A percentile compares a stretch with the other conserved stretches of the same genome.
Evolutionary conservation across 805 yeast species (phyloP).

Genomic region (Metschnikowia rubicola): DNA sequence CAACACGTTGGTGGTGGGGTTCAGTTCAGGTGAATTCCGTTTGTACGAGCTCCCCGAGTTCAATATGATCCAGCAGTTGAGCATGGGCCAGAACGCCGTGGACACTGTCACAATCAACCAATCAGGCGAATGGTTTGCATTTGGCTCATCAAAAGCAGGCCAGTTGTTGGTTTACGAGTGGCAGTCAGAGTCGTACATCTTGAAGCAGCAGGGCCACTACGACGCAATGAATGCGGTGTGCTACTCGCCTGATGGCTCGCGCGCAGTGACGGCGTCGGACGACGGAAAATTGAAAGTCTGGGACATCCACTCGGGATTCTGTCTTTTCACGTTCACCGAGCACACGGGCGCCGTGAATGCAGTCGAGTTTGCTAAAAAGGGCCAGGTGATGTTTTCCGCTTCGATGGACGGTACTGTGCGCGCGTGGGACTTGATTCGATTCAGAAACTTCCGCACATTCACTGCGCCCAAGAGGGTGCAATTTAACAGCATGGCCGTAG

Average conservation of each 20-base stretch:
- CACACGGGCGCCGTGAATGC: constrained; percentile 88
- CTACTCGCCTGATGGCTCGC: constrained; percentile 93
- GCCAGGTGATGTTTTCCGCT: constrained; percentile 86
- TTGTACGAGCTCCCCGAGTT: constrained; percentile 84
- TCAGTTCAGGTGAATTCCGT: constrained; percentile 84
- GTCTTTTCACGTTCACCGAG: constrained; percentile 86
- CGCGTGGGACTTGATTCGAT: constrained; percentile 94
- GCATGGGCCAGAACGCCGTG: constrained; percentile 89
- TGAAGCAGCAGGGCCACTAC: constrained; percentile 96
- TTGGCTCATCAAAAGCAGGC: constrained; percentile 89
- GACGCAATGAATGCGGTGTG: constrained; percentile 81
- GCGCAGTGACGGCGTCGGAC: constrained; percentile 89
- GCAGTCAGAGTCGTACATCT: constrained; percentile 94
- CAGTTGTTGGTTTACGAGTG: constrained; percentile 96
- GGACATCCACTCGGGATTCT: constrained; percentile 92
- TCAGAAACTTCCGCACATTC: constrained; percentile 90
- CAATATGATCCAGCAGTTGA: constrained; percentile 75
- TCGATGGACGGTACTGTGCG: constrained; percentile 95
- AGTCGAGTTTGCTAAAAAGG: constrained; percentile 81
- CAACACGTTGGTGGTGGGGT: constrained; percentile 81
- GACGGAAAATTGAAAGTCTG: constrained; percentile 96
- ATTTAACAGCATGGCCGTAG: constrained; percentile 86
- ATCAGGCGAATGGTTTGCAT: constrained; percentile 95
- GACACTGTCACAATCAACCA: constrained; percentile 76
- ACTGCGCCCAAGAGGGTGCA: constrained; percentile 88